These are phyloP conservation scores for Lactarius hatsudake DNA, from an alignment of 768 basidiomycete genomes.

Conservation along the genomic window DNA sequence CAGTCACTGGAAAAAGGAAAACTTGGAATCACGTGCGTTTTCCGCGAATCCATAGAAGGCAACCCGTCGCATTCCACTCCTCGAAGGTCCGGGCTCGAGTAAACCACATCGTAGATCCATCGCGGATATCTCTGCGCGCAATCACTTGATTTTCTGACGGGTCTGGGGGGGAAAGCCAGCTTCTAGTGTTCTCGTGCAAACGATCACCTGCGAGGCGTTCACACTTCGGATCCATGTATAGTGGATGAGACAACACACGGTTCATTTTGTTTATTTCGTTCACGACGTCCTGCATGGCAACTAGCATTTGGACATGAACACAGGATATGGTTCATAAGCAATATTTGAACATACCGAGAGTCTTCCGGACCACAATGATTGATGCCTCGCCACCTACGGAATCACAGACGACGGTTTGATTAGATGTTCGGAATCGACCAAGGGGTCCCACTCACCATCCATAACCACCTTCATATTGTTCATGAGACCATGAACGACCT, in stretches of 20 bases:
- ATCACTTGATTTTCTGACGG: conserved; percentile 12
- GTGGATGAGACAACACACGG: not conserved
- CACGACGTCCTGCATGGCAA: not conserved
- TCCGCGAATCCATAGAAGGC: not conserved
- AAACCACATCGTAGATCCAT: conserved; percentile 1
- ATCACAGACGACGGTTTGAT: too few relatives aligned
- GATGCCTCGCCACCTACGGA: not conserved
- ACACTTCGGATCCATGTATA: not conserved
- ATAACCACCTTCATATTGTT: not conserved
- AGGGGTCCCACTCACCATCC: not conserved
- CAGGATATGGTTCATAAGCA: too few relatives aligned
- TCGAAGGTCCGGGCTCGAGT: not conserved
- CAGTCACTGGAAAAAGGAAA: too few relatives aligned
- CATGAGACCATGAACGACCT: not conserved
- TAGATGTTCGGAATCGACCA: not conserved
- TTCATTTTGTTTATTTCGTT: not conserved
- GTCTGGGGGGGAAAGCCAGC: conserved; percentile 15
- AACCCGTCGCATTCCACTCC: conserved; percentile 1
- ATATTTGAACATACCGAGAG: too few relatives aligned
- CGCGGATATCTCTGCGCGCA: not conserved
- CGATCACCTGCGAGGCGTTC: not conserved
- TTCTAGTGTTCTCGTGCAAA: not conserved
- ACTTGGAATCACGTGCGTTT: not conserved
- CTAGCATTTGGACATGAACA: not conserved
- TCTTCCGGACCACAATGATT: not conserved